Conservation (phyloP, 495 filamentous ascomycete genomes). For the Parathielavia appendiculata region DNA sequence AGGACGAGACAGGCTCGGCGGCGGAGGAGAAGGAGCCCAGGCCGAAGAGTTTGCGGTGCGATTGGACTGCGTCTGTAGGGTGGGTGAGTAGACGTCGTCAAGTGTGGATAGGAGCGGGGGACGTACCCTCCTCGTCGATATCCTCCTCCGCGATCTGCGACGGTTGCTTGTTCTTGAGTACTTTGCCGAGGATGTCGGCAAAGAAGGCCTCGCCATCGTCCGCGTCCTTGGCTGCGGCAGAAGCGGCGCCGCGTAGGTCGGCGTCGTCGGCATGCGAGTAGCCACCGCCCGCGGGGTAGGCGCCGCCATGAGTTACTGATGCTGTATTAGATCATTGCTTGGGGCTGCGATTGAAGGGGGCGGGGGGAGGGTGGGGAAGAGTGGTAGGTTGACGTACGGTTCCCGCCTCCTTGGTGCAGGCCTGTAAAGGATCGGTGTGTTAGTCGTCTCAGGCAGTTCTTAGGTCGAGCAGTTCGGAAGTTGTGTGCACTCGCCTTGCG, state of each 20-base stretch:
- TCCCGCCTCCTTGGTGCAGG: conserved; percentile 17
- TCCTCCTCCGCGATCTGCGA: conserved; percentile 45
- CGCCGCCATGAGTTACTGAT: conserved; percentile 37
- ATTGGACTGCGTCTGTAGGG: conserved; percentile 43
- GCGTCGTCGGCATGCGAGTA: conserved; percentile 35
- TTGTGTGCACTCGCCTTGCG: conserved; percentile 2
- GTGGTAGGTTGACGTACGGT: conserved; percentile 11
- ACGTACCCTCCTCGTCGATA: conserved; percentile 54
- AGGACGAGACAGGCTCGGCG: conserved; percentile 30
- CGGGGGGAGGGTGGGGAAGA: background rate
- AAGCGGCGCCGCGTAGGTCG: conserved; percentile 47
- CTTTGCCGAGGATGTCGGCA: conserved; percentile 42
- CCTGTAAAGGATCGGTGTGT: background rate
- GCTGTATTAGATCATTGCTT: background rate
- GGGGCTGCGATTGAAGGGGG: background rate
- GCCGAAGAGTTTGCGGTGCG: conserved; percentile 52
- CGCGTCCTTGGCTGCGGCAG: conserved; percentile 49
- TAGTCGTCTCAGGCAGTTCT: too few species aligned
- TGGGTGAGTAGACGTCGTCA: background rate
- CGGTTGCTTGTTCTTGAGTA: conserved; percentile 44
- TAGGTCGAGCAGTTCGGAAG: background rate
- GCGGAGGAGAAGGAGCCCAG: conserved; percentile 6
- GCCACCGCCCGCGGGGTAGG: conserved; percentile 38
- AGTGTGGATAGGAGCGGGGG: background rate
- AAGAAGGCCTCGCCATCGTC: conserved; percentile 50